Conservation (phyloP, 768 basidiomycete species). For the Suillus spraguei region DNA sequence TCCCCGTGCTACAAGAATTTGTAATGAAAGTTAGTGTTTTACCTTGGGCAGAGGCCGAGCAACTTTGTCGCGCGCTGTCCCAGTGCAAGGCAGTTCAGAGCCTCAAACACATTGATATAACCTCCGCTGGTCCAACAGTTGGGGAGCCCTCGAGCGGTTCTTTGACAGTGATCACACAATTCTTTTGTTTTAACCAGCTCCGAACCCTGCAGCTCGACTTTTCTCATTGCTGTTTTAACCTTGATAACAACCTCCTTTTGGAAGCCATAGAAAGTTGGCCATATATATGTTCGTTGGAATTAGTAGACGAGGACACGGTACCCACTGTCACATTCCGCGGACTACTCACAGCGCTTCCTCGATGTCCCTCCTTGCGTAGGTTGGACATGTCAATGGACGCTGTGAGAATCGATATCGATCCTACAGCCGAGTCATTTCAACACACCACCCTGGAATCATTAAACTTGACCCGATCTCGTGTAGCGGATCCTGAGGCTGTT, state of each 20-base stretch:
- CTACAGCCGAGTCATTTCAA: not conserved
- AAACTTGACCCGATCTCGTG: not conserved
- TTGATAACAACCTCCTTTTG: not conserved
- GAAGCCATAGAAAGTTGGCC: not conserved
- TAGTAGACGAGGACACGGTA: no score
- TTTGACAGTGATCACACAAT: not conserved
- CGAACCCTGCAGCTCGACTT: not conserved
- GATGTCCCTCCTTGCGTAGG: not conserved
- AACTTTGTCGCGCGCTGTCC: not conserved
- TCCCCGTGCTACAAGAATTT: not conserved
- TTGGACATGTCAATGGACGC: not conserved
- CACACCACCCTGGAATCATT: not conserved
- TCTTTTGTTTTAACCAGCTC: not conserved
- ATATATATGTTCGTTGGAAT: not conserved
- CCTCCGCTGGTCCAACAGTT: not conserved
- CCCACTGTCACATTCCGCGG: not conserved
- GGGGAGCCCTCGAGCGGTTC: not conserved
- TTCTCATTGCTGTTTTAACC: not conserved
- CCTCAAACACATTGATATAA: not conserved
- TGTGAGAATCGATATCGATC: not conserved
- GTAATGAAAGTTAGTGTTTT: not conserved
- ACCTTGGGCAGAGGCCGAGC: not conserved
- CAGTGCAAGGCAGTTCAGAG: not conserved
- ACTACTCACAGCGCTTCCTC: not conserved
- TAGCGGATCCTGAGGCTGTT: not conserved